A percentile compares a stretch with the other conserved stretches of the same genome.
phyloP scores from a whole-genome alignment of 1,284 basidiomycete species.

The Agaricales sp. region DNA sequence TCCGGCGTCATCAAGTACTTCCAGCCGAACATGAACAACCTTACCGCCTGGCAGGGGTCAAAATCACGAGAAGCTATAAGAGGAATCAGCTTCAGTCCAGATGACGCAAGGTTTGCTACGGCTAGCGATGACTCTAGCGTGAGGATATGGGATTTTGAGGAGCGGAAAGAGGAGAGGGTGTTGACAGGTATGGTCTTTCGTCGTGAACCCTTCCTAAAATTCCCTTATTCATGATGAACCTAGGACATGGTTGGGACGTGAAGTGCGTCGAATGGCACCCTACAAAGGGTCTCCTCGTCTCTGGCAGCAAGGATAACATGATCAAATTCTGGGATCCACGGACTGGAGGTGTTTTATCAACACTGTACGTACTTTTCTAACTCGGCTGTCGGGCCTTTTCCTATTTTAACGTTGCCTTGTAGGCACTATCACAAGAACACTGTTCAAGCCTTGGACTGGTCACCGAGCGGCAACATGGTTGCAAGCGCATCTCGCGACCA shows the following conservation, averaged over 20 bases:
- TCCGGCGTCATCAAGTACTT: conserved; percentile 97
- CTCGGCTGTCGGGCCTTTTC: conserved; percentile 1
- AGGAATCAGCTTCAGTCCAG: conserved; percentile 84
- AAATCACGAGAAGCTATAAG: conserved; percentile 81
- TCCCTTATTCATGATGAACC: neutral
- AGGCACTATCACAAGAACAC: conserved; percentile 98
- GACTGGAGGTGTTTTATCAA: conserved; percentile 78
- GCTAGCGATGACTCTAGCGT: conserved; percentile 93
- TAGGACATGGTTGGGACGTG: conserved; percentile 97
- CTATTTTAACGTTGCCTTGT: conserved; percentile 5
- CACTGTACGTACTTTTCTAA: conserved; percentile 48
- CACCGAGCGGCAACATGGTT: conserved; percentile 85
- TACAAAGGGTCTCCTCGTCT: conserved; percentile 87
- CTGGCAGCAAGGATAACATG: conserved; percentile 94
- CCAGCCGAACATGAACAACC: conserved; percentile 97
- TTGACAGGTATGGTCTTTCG: conserved; percentile 54
- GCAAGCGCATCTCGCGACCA: conserved; percentile 94
- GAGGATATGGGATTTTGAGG: conserved; percentile 93
- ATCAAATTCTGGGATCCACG: conserved; percentile 99
- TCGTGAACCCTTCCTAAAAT: conserved; percentile 3
- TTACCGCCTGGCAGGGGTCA: conserved; percentile 83
- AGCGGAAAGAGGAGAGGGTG: conserved; percentile 79
- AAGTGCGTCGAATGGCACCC: conserved; percentile 99
- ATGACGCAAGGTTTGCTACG: conserved; percentile 87
- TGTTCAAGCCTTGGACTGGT: conserved; percentile 88